Base-by-base conservation (phyloP, 768 basidiomycete genomes). In the Collybiopsis luxurians region DNA sequence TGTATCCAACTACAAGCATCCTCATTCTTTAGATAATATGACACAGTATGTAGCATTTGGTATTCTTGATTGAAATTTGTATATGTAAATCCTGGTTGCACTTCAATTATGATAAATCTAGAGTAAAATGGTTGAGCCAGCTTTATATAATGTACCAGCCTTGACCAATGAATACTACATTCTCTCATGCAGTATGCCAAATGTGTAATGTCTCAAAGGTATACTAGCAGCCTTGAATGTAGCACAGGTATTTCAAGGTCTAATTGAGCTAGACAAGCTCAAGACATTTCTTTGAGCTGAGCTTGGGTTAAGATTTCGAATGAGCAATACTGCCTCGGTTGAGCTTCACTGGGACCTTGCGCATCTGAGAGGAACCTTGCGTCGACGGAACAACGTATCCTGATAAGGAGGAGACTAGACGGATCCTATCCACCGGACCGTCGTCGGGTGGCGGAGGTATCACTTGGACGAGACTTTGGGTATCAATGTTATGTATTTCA, bases 401-500 rank as follows among this genome's bases (percentile, higher is more conserved):
- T 31, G 67, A 68, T 3, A 76, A 55, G 47, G 76, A 77, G 0
- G 79, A 72, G 11, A 75, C 59, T 31, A 82, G 67, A 21, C 53
- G 40, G 4, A 39, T 47, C 19, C 59, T 40, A 10, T 47, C 58
- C 53, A 39, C 31, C 30, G 46, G 48, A 13, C 49, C 55, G 30
- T 46, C 23, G 9, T 44, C 47, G 17, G 56, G 24, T 12, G 53
- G 38, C 39, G 68, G 44, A 6, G 81, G 67, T 15, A 96, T 72
- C 27, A 86, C 81, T 67, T 95, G 94, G 1, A 83, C 78, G 40
- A 88, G 83, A 23, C 73, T 64, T 63, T 91, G 90, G 1, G 86
- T 83, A 67, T 91, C 84, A 54, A 96, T 73, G 58, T 79, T 86
- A 67, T 97, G 94, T 3, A 96, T 81, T 65, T 90, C 85, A 53